Evolutionary conservation across 495 filamentous ascomycete species (phyloP).

Genomic region (Lophiotrema nucula): DNA sequence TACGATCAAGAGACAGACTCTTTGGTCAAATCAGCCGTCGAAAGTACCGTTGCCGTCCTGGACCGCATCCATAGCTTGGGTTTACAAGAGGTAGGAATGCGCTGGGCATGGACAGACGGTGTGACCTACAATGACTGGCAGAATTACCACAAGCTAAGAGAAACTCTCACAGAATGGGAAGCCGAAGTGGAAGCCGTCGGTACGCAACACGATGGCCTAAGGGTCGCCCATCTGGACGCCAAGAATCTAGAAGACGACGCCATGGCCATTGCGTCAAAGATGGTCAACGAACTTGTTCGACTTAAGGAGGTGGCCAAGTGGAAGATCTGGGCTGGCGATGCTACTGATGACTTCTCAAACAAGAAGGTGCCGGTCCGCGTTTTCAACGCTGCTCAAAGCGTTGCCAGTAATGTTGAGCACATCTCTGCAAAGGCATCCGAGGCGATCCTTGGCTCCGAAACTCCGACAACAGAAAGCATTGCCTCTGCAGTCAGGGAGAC

Average conservation of each 20-base stretch:
- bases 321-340: slow-evolving; percentile 78
- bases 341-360: slow-evolving; percentile 70
- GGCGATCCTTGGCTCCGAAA: slow-evolving; percentile 38
- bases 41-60: slow-evolving; percentile 78
- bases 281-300: slow-evolving; percentile 77
- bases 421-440: slow-evolving; percentile 36
- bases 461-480: slow-evolving; percentile 40
- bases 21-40: slow-evolving; percentile 70
- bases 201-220: slow-evolving; percentile 67
- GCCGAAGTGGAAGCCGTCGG: slow-evolving; percentile 72
- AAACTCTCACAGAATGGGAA: slow-evolving; percentile 80
- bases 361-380: slow-evolving; percentile 51
- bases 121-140: slow-evolving; percentile 96
- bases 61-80: slow-evolving; percentile 83
- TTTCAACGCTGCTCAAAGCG: slow-evolving; percentile 47
- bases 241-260: slow-evolving; percentile 69
- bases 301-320: slow-evolving; percentile 82
- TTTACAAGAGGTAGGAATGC: slow-evolving; percentile 92
- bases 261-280: slow-evolving; percentile 75
- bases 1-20: slow-evolving; percentile 69
- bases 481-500: slow-evolving; percentile 37
- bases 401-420: slow-evolving; percentile 43
- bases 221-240: slow-evolving; percentile 64
- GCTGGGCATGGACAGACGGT: slow-evolving; percentile 95
- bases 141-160: slow-evolving; percentile 82